phyloP scores from a whole-genome alignment of 1,139 yeast species.

The Pichia sp. region DNA sequence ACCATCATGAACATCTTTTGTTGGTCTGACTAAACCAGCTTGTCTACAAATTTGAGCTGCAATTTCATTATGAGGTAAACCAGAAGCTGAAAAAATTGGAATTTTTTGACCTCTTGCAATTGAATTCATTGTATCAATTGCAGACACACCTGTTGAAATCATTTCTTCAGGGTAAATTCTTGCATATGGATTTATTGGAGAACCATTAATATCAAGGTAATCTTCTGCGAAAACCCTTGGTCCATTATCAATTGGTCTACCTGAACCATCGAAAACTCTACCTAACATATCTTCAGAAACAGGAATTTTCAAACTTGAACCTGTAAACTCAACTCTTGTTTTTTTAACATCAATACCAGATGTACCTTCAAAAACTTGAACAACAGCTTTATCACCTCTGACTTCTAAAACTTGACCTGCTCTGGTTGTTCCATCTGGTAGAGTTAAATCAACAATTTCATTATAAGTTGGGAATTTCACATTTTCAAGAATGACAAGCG shows the following conservation, averaged over 20 bases:
- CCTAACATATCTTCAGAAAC: conserved; percentile 97
- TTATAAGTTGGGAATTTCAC: conserved; percentile 95
- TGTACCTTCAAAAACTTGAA: conserved; percentile 98
- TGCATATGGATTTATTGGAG: conserved; percentile 96
- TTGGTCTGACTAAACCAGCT: conserved; percentile 98
- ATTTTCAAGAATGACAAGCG: conserved; percentile 90
- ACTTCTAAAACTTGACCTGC: conserved; percentile 99
- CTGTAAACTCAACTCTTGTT: conserved; percentile 95
- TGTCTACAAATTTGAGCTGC: conserved; percentile 99
- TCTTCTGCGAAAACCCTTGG: conserved; percentile 98
- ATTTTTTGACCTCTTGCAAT: conserved; percentile 99
- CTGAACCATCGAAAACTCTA: conserved; percentile 97
- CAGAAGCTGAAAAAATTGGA: conserved; percentile 97
- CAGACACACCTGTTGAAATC: conserved; percentile 98
- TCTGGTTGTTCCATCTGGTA: conserved; percentile 90
- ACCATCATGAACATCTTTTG: conserved; percentile 99
- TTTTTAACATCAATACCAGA: conserved; percentile 96
- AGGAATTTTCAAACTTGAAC: conserved; percentile 85
- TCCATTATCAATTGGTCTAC: conserved; percentile 97
- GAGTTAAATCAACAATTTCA: conserved; percentile 92
- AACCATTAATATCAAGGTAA: conserved; percentile 94
- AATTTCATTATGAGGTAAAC: conserved; percentile 98
- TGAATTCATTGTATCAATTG: conserved; percentile 98
- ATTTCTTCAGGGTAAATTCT: conserved; percentile 99
- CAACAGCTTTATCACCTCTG: conserved; percentile 94